Evolutionary conservation across 1,284 basidiomycete genomes (phyloP), one percentile per base, ranked within the genome.

Genomic region (Neotropicomus parvogracilis): DNA sequence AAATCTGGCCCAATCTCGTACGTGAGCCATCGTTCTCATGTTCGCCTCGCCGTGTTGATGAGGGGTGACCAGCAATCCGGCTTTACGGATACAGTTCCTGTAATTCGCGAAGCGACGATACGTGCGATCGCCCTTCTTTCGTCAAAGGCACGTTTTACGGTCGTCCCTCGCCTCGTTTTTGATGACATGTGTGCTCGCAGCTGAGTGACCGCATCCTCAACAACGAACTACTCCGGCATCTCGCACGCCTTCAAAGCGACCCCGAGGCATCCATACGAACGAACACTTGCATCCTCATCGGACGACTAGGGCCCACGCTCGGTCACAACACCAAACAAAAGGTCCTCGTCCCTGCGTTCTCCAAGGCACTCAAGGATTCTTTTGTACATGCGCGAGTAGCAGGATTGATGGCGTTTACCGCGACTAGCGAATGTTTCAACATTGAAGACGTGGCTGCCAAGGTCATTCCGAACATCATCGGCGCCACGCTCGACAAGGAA

Each of bases 201-300:
- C 75, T 97, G 39, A 90, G 77, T 41, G 93, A 97, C 56, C 85
- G 95, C 1, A 85, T 97, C 35, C 78, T 99, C 37, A 99, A 99
- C 72, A 99, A 99, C 58, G 97, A 99, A 53, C 81, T 99, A 26
- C 79, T 99, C 2, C 87, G 95, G 4, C 80, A 91, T 54, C 81
- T 99, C 16, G 95, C 95, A 2, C 91, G 91, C 59, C 89, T 91
- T 69, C 97, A 99, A 72, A 83, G 80, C 16, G 95, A 99, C 63
- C 74, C 85, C 0, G 95, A 98, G 69, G 81, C 95, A 0, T 95
- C 93, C 1, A 97, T 99, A 60, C 83, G 97, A 35, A 99, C 95
- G 12, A 99, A 99, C 64, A 97, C 95, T 0, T 98, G 94, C 62
- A 97, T 99, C 56, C 80, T 99, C 4, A 83, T 99, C 36, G 95